These are phyloP conservation scores for Calonectria multiphialidica DNA, from an alignment of 2,329 filamentous ascomycete genomes.

Conservation along the genomic window DNA sequence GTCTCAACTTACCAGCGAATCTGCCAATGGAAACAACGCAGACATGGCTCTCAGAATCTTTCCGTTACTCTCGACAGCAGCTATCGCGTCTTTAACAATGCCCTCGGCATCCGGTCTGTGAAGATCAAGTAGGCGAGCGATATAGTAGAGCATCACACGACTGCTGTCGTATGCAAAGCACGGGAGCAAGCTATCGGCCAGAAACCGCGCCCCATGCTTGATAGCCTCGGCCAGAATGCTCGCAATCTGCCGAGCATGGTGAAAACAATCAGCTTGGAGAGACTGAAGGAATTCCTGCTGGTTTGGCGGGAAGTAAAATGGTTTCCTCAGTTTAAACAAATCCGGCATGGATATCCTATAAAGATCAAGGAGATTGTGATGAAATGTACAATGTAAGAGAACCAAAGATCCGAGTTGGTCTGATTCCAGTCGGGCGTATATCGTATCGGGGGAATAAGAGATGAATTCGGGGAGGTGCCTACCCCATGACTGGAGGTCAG, in stretches of 20 bases:
- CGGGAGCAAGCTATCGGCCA: slow-evolving; percentile 59
- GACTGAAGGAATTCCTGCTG: slow-evolving; percentile 51
- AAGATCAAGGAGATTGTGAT: slow-evolving; percentile 59
- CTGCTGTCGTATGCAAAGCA: slow-evolving; percentile 62
- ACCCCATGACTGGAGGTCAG: slow-evolving; percentile 55
- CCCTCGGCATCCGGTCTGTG: slow-evolving; percentile 49
- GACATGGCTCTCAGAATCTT: slow-evolving; percentile 52
- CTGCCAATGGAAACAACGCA: slow-evolving; percentile 53
- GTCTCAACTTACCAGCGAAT: slow-evolving; percentile 50
- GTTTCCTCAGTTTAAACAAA: slow-evolving; percentile 57
- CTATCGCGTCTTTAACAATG: slow-evolving; percentile 53
- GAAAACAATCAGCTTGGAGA: slow-evolving; percentile 53
- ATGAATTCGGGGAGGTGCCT: slow-evolving; percentile 57
- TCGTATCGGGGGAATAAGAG: slow-evolving; percentile 57
- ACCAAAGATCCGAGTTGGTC: slow-evolving; percentile 59
- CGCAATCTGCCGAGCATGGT: slow-evolving; percentile 53
- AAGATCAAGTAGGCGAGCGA: slow-evolving; percentile 56
- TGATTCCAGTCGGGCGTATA: slow-evolving; percentile 60
- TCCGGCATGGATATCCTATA: slow-evolving; percentile 61
- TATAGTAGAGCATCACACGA: slow-evolving; percentile 61
- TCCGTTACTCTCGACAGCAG: slow-evolving; percentile 54
- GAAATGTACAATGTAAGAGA: slow-evolving; percentile 60
- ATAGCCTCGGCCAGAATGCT: slow-evolving; percentile 54
- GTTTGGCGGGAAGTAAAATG: slow-evolving; percentile 54
- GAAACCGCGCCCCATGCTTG: slow-evolving; percentile 53